phyloP scores from a whole-genome alignment of 1,284 basidiomycete genomes.

The Papiliotrema nemorosa region DNA sequence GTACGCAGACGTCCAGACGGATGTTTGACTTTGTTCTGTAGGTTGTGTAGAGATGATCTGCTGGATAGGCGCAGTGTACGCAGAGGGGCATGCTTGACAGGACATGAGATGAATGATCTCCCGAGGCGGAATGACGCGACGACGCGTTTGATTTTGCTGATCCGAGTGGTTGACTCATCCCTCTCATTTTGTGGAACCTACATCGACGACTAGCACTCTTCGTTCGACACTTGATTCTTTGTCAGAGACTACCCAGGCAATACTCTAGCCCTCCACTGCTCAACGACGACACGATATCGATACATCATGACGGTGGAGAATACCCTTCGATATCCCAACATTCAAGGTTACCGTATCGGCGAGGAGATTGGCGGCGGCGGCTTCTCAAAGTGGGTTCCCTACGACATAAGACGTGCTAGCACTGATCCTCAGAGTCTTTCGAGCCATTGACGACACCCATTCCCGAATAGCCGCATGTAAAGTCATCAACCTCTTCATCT shows the following conservation, averaged over 20 bases:
- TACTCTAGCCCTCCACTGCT: not conserved
- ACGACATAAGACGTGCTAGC: not conserved
- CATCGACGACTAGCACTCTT: too few species aligned
- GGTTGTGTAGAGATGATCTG: conserved; percentile 72
- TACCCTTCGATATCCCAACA: conserved; percentile 27
- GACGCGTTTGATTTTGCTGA: not conserved
- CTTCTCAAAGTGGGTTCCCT: conserved; percentile 66
- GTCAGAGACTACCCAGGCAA: too few species aligned
- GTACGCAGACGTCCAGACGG: conserved; percentile 73
- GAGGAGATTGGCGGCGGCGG: conserved; percentile 78
- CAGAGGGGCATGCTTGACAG: conserved; percentile 68
- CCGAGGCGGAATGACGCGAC: conserved; percentile 4
- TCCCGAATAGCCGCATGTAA: conserved; percentile 74
- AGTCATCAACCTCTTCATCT: conserved; percentile 59
- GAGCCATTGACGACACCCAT: conserved; percentile 65
- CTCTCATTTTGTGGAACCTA: not conserved
- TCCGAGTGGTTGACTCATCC: not conserved
- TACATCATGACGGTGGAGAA: conserved; percentile 12
- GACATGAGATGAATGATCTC: not conserved
- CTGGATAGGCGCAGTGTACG: conserved; percentile 66
- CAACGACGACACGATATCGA: not conserved
- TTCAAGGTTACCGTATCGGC: conserved; percentile 65
- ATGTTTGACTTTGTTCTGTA: conserved; percentile 80
- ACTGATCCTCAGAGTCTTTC: conserved; percentile 63
- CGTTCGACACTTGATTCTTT: too few species aligned